Conservation (phyloP, 106 monocot species). For the Allium sativum region DNA sequence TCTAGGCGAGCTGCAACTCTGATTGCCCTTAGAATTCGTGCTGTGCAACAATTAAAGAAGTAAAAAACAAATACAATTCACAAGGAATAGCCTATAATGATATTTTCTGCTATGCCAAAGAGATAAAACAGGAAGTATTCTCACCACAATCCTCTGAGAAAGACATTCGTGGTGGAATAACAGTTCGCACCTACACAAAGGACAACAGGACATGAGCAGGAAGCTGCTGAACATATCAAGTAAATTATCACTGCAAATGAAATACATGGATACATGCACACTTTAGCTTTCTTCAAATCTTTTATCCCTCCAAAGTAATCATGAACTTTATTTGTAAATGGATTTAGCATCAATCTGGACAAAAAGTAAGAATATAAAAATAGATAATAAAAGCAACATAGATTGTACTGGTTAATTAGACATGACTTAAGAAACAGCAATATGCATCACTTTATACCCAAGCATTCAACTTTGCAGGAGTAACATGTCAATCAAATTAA, state of each 20-base stretch:
- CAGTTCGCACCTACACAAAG: constrained; percentile 56
- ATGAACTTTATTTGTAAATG: constrained; percentile 61
- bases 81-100: no score
- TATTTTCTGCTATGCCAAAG: no score
- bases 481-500: no score
- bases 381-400: not conserved
- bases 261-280: constrained; percentile 50
- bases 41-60: constrained; percentile 23
- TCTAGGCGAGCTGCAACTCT: constrained; percentile 93
- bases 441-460: not conserved
- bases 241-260: constrained; percentile 4
- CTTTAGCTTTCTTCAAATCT: constrained; percentile 88
- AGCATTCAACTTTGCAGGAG: no score
- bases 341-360: constrained; percentile 90
- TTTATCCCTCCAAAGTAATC: constrained; percentile 92
- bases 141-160: constrained; percentile 93
- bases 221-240: not conserved
- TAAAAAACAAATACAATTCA: no score
- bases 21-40: constrained; percentile 93
- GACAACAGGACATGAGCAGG: constrained; percentile 4
- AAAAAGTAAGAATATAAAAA: constrained; percentile 8
- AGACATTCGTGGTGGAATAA: constrained; percentile 62
- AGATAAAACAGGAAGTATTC: not conserved
- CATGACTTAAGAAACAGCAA: not conserved
- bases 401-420: not conserved